Base-by-base conservation (phyloP, 345 rosid species). In the Aquilaria sinensis region DNA sequence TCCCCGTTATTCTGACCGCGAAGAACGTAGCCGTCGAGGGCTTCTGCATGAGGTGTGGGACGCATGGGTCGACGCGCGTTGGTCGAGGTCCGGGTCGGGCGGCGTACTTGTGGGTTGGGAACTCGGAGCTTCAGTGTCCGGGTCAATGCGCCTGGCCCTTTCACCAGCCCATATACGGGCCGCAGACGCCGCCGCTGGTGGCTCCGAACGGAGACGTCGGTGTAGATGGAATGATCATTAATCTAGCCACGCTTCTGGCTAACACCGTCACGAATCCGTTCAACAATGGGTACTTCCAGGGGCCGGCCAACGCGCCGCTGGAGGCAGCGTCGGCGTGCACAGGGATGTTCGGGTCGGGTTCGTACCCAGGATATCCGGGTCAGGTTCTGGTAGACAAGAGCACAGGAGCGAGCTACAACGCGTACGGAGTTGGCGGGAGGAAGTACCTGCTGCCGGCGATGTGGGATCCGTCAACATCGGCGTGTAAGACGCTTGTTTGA, bases 61-160 rank as follows among this genome's bases (percentile, higher is more conserved):
- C 85, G 2, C 97, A 93, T 79, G 91, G 80, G 16, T 67, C 90
- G 2, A 43, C 71, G 3, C 57, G 51, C 29, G 30, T 37, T 10
- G 49, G 50, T 0, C 70, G 62, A 15, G 77, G 80, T 11, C 68
- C 79, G 31, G 31, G 56, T 7, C 72, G 73, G 2, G 85, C 83
- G n/a, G 70, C 86, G 0, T 89, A 74, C 57, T 74, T 90, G 0
- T 90, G 98, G 98, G 92, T 93, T 0, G 98, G 98, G 0, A 87
- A 93, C 80, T 85, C 98, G 12, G 96, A 78, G 76, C 53, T 73
- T 3, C 94, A 83, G 82, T 93, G 98, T 53, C 88, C 94, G 0
- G 98, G 96, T 30, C 82, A 87, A 72, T 93, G 98, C 61, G 97
- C 96, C 5, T 87, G 98, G 98, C 98, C 97, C n/a, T 92, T 92